Conservation (phyloP, 177 flowering plant species). For the Vitis hybrid region DNA sequence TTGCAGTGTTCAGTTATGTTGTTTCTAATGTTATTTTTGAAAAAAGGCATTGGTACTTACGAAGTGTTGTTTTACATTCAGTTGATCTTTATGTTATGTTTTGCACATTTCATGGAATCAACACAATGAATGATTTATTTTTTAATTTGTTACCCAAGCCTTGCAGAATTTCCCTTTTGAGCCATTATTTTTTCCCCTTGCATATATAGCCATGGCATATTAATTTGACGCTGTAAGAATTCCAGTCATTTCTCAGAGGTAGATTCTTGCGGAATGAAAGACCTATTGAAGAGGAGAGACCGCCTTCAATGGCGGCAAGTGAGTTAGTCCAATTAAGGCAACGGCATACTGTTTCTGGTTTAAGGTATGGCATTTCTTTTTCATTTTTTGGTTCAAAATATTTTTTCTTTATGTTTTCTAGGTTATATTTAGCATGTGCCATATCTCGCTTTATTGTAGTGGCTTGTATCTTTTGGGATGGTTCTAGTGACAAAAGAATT, state of each 20-base stretch:
- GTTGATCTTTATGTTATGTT: neutral
- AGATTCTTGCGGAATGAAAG: conserved; percentile 72
- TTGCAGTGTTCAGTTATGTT: too few species aligned
- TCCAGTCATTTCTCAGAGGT: conserved; percentile 72
- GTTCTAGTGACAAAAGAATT: neutral
- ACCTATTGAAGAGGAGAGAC: conserved; percentile 65
- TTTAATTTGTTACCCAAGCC: too few species aligned
- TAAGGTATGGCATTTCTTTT: conserved; percentile 44
- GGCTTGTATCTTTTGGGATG: neutral
- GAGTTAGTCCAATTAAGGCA: conserved; percentile 69
- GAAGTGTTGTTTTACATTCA: too few species aligned
- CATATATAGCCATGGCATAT: neutral
- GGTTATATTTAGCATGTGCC: neutral
- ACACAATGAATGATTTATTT: too few species aligned
- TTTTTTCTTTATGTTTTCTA: neutral
- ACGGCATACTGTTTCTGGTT: conserved; percentile 68
- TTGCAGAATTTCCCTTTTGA: neutral
- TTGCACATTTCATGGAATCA: neutral
- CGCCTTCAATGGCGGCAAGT: conserved; percentile 58
- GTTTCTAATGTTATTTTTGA: neutral
- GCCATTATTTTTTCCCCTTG: neutral
- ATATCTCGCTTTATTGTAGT: neutral
- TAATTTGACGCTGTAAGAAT: neutral
- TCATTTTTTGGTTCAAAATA: neutral
- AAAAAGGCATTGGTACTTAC: too few species aligned